Evolutionary conservation across 2,329 filamentous ascomycete species (phyloP), one percentile per base, ranked within the genome.

Genomic region (Aspergillus texensis): DNA sequence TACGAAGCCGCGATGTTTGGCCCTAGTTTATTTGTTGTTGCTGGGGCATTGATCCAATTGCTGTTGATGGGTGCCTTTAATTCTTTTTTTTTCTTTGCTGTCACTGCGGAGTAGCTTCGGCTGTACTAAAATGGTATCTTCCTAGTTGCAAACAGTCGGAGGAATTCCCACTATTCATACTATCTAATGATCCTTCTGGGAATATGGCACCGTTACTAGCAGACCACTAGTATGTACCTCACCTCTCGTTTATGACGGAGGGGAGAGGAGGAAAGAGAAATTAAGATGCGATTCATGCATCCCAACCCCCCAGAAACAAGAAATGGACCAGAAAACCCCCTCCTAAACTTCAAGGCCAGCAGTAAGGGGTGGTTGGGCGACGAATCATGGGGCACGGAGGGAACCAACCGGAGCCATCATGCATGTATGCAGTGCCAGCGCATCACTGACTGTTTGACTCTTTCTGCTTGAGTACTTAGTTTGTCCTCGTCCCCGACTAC

Each of bases 351-450:
- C 52, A 55, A 55, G 30, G 32, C 30, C 52, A 36, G 56, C 62
- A 68, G 64, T 68, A 62, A 68, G 67, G 67, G 65, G 69, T 62
- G 72, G 70, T 67, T 55, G 67, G 60, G 65, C 65, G 64, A 66
- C 74, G 67, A 75, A 75, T 75, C 72, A 75, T 56, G 46, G 30
- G 46, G 14, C 14, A 19, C 34, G 65, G 60, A 62, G 68, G 64
- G 68, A 34, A 11, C 12, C 52, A 41, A 55, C 52, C 52, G 32
- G 52, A 55, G 71, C 69, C 65, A 70, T 73, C 69, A 73, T 74
- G 73, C 74, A 76, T 75, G 72, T 71, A 76, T 75, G 72, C 72
- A 73, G 57, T 75, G 74, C 68, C 68, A 70, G 61, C 68, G 59
- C 68, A 70, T 69, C 68, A 60, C 46, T 41, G 39, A 60, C 46